Evolutionary conservation across 192 early-diverging fungal species (phyloP).

Genomic region (Coemansia sp.): DNA sequence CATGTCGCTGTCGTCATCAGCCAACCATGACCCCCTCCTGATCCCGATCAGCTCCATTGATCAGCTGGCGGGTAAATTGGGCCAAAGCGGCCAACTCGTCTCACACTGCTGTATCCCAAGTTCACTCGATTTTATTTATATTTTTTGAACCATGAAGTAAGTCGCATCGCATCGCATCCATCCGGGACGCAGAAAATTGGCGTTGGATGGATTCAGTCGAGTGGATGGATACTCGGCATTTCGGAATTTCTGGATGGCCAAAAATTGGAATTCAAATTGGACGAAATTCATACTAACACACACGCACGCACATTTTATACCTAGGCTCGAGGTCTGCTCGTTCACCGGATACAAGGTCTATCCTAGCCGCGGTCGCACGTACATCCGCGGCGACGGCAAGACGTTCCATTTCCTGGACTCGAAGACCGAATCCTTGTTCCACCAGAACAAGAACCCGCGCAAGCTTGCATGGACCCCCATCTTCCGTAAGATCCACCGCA

Average conservation of each 20-base stretch:
- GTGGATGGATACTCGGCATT: conserved; percentile 8
- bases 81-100: no score
- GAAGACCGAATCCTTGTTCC: conserved; percentile 96
- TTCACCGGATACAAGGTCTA: conserved; percentile 99
- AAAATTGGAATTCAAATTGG: no score
- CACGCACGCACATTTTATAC: neutral
- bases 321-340: conserved; percentile 87
- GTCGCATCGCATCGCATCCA: conserved; percentile 17
- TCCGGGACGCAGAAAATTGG: conserved; percentile 3
- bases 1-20: conserved; percentile 9
- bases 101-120: no score
- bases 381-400: conserved; percentile 80
- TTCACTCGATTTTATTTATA: conserved; percentile 9
- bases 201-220: neutral
- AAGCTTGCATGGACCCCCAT: conserved; percentile 96
- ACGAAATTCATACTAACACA: neutral
- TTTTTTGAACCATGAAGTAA: conserved; percentile 32
- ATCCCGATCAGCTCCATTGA: neutral
- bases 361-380: conserved; percentile 95
- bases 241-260: no score
- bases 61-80: no score
- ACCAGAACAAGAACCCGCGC: conserved; percentile 96
- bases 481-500: conserved; percentile 98
- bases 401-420: conserved; percentile 96
- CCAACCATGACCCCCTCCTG: neutral